These are phyloP conservation scores for Phytophthora agathidicida DNA, from an alignment of 352 stramenopile genomes.

Conservation along the genomic window DNA sequence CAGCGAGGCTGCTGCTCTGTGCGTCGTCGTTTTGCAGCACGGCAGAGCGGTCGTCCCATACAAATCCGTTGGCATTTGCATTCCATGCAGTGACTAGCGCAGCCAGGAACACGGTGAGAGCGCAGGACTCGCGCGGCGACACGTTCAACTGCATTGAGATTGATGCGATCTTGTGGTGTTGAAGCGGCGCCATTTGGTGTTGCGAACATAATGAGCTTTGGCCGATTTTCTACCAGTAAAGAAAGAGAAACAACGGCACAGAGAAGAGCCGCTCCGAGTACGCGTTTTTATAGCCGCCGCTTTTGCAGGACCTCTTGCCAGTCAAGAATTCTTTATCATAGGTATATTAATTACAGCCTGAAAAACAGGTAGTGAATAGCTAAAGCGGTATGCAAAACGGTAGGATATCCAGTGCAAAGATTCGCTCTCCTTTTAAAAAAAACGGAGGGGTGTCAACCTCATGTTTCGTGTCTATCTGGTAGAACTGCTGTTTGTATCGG, in stretches of 20 bases:
- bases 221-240: constrained; percentile 20
- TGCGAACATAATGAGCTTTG: not conserved
- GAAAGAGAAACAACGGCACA: not conserved
- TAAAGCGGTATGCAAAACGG: too few relatives aligned
- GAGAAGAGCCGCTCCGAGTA: not conserved
- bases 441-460: constrained; percentile 22
- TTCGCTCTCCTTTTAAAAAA: constrained; percentile 11
- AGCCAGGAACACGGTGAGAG: constrained; percentile 30
- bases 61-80: constrained; percentile 69
- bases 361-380: too few relatives aligned
- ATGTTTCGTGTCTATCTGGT: constrained; percentile 35
- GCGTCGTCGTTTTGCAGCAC: constrained; percentile 74
- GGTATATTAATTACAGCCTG: not conserved
- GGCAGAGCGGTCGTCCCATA: constrained; percentile 91
- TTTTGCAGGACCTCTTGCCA: constrained; percentile 1
- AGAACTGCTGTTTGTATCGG: not conserved
- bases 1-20: constrained; percentile 33
- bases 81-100: constrained; percentile 62
- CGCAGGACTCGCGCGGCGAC: constrained; percentile 11
- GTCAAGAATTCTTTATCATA: not conserved
- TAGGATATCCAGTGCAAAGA: too few relatives aligned
- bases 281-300: constrained; percentile 34
- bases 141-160: constrained; percentile 31
- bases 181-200: constrained; percentile 9
- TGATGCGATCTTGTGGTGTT: constrained; percentile 7